These are phyloP conservation scores for Hyphopichia fennica DNA, from an alignment of 1,139 yeast species.

Conservation along the genomic window DNA sequence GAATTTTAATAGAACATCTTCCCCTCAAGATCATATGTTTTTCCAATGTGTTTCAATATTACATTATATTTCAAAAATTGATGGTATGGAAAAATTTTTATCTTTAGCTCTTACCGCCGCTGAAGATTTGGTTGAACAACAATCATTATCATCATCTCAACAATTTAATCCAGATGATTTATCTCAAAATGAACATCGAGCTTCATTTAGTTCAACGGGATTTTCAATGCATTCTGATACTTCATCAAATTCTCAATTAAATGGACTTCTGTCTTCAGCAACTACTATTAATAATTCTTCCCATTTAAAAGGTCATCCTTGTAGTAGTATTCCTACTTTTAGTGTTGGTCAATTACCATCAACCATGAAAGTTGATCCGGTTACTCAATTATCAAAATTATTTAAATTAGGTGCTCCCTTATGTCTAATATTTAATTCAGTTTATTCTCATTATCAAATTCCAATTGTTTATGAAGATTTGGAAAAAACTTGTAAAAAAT, in stretches of 20 bases:
- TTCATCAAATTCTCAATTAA: constrained; percentile 15
- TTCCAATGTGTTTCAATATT: constrained; percentile 66
- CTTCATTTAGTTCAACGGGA: constrained; percentile 25
- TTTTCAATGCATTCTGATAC: constrained; percentile 26
- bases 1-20: constrained; percentile 63
- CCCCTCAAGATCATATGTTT: constrained; percentile 69
- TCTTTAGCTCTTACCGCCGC: constrained; percentile 55
- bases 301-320: constrained; percentile 4
- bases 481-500: constrained; percentile 79
- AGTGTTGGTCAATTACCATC: constrained; percentile 79
- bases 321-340: constrained; percentile 55
- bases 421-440: constrained; percentile 75
- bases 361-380: constrained; percentile 80
- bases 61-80: constrained; percentile 58
- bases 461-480: constrained; percentile 72
- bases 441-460: constrained; percentile 42
- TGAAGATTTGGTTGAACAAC: constrained; percentile 69
- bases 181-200: constrained; percentile 22
- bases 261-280: constrained; percentile 6
- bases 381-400: constrained; percentile 83
- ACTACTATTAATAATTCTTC: constrained; percentile 6
- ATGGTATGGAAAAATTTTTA: constrained; percentile 73
- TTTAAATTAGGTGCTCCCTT: constrained; percentile 93
- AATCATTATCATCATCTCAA: constrained; percentile 59
- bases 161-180: constrained; percentile 9